These are phyloP conservation scores for Cladosporium sphaerospermum DNA, from an alignment of 2,329 filamentous ascomycete species.

Conservation along the genomic window DNA sequence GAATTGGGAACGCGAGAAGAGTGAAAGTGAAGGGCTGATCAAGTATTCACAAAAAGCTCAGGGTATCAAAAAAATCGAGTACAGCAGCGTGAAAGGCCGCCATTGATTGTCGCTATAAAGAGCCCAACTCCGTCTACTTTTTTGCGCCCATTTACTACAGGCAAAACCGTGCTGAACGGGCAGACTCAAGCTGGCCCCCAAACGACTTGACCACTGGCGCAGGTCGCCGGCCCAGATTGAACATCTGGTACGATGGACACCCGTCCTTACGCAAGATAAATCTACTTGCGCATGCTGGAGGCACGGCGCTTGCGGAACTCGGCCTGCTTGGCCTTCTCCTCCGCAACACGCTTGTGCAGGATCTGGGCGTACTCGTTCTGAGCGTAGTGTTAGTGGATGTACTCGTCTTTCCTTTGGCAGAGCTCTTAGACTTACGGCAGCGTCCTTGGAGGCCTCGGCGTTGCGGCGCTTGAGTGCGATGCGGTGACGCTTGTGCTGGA, in stretches of 20 bases:
- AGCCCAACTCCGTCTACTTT: constrained; percentile 12
- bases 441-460: constrained; percentile 95
- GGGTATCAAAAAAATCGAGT: constrained; percentile 11
- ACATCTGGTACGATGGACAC: constrained; percentile 7
- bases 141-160: constrained; percentile 6
- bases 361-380: constrained; percentile 96
- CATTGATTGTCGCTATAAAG: constrained; percentile 12
- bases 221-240: constrained; percentile 6
- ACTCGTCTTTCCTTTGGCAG: neutral
- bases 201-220: constrained; percentile 9
- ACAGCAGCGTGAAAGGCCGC: constrained; percentile 9
- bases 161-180: constrained; percentile 8
- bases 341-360: constrained; percentile 92
- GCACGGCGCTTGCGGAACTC: constrained; percentile 96
- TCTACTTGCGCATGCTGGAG: constrained; percentile 83
- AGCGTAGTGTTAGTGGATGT: constrained; percentile 31
- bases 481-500: constrained; percentile 99
- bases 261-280: constrained; percentile 1
- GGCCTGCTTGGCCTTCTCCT: constrained; percentile 90
- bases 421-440: constrained; percentile 67
- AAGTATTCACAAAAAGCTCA: constrained; percentile 9
- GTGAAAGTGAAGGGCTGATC: neutral
- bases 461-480: constrained; percentile 97
- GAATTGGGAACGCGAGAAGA: neutral
- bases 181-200: constrained; percentile 2